phyloP scores from a whole-genome alignment of 306 rosid genomes.

The Vigna nakashimae region DNA sequence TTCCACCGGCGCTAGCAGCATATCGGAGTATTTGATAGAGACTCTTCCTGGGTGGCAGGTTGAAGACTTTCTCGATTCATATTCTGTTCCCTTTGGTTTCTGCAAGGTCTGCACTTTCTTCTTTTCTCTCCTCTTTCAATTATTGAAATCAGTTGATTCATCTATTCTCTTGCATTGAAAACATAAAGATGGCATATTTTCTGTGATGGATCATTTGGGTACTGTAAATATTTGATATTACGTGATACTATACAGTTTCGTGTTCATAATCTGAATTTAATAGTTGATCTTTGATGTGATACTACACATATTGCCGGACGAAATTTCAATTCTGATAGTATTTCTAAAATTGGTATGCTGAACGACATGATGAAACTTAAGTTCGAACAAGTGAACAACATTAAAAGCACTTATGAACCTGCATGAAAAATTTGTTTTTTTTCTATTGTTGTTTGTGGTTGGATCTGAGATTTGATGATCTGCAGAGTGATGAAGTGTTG shows the following conservation, averaged over 20 bases:
- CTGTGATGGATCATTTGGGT: too few relatives aligned
- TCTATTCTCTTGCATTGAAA: background rate
- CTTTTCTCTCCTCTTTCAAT: background rate
- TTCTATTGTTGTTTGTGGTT: background rate
- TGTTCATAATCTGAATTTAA: background rate
- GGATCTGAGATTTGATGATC: conserved; percentile 31
- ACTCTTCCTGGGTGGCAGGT: conserved; percentile 97
- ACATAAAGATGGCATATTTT: too few relatives aligned
- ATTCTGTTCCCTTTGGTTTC: conserved; percentile 57
- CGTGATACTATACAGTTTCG: background rate
- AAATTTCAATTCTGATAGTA: background rate
- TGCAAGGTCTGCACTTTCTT: conserved; percentile 57
- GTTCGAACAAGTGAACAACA: too few relatives aligned
- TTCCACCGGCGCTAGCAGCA: conserved; percentile 56
- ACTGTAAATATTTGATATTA: too few relatives aligned
- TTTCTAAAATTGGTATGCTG: background rate
- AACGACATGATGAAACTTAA: too few relatives aligned
- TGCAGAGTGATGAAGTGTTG: conserved; percentile 56
- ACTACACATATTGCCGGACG: background rate
- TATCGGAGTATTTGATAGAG: conserved; percentile 88
- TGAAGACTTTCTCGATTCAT: conserved; percentile 83
- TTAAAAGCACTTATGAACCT: too few relatives aligned
- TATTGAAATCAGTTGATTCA: background rate
- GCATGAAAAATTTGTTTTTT: too few relatives aligned
- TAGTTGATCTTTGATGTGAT: background rate